Conservation (phyloP, 352 stramenopile species). For the Phytophthora meadii region DNA sequence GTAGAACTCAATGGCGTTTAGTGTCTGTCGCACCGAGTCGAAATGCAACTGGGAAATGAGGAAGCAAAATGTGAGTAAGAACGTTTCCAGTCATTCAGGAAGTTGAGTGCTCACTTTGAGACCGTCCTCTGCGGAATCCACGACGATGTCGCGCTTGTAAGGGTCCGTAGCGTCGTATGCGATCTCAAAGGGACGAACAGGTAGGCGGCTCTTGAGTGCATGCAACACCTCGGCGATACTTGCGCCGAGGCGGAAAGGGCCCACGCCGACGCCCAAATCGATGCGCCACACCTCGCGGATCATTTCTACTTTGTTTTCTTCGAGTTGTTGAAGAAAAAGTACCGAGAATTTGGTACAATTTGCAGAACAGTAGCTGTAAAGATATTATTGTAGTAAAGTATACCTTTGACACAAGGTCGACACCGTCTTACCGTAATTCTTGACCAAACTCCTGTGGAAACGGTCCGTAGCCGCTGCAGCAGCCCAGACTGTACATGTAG, state of each 20-base stretch:
- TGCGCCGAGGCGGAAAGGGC: constrained; percentile 78
- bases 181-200: constrained; percentile 80
- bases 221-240: constrained; percentile 78
- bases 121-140: constrained; percentile 78
- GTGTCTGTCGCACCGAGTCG: constrained; percentile 68
- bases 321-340: constrained; percentile 19
- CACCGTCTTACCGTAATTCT: no score
- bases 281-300: constrained; percentile 87
- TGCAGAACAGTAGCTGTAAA: no score
- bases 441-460: no score
- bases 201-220: constrained; percentile 80
- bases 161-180: constrained; percentile 71
- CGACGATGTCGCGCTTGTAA: constrained; percentile 66
- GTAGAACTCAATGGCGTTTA: constrained; percentile 83
- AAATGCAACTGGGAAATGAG: constrained; percentile 57
- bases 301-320: constrained; percentile 34
- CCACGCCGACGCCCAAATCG: constrained; percentile 77
- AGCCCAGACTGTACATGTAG: no score
- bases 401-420: no score
- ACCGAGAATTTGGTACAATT: constrained; percentile 14
- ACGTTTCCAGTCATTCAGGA: no score
- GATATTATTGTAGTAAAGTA: no score
- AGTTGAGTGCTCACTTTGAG: constrained; percentile 38
- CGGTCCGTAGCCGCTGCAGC: no score
- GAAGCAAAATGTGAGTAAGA: no score